Evolutionary conservation across 331 rosid genomes (phyloP).

Genomic region (Spiraea crenata): DNA sequence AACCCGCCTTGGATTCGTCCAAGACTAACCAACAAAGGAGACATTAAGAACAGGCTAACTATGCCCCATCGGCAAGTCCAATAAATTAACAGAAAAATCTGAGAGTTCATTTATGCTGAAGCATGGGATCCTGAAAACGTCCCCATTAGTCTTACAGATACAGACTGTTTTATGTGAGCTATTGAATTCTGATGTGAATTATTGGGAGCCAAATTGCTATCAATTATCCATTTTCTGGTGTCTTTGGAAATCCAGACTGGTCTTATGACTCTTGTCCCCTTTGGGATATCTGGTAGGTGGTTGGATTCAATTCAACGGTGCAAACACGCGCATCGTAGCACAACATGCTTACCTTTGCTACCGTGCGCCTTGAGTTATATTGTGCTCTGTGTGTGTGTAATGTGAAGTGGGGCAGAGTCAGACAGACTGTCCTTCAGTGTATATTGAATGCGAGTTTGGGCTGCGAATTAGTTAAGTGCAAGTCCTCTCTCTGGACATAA

Average conservation of each 20-base stretch:
- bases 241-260: background rate
- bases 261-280: background rate
- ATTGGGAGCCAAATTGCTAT: conserved; percentile 2
- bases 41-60: too few relatives aligned
- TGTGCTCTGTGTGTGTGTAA: background rate
- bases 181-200: conserved; percentile 1
- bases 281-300: background rate
- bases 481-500: background rate
- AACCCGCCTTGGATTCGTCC: too few relatives aligned
- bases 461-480: background rate
- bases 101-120: conserved; percentile 1
- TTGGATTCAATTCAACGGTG: background rate
- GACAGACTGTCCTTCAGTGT: background rate
- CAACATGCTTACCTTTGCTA: background rate
- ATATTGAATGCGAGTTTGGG: background rate
- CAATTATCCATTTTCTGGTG: conserved; percentile 1
- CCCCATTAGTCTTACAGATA: background rate
- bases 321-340: background rate
- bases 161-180: background rate
- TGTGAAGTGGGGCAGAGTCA: conserved; percentile 1
- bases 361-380: too few relatives aligned
- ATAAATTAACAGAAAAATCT: background rate
- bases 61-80: background rate
- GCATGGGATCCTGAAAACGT: background rate
- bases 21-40: too few relatives aligned